These are phyloP conservation scores for Phaeotremella fagi DNA, from an alignment of 768 basidiomycete genomes.

Conservation along the genomic window DNA sequence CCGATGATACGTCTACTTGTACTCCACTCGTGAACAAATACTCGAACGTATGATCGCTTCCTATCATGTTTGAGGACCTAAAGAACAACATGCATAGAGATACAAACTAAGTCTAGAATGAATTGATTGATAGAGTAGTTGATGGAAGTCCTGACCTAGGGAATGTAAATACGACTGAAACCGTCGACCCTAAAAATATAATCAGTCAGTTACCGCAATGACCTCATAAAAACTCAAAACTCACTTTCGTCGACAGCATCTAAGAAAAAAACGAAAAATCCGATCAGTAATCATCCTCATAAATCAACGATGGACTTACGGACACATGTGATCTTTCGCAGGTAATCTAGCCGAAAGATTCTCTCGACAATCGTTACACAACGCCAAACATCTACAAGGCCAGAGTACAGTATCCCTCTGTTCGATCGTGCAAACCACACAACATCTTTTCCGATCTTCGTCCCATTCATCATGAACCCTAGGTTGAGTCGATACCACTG, in stretches of 20 bases:
- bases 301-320: constrained; percentile 8
- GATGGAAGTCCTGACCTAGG: too few species aligned
- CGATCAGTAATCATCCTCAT: neutral
- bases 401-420: constrained; percentile 41
- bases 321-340: constrained; percentile 41
- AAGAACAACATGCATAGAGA: too few species aligned
- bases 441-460: constrained; percentile 31
- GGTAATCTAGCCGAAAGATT: constrained; percentile 37
- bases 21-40: too few species aligned
- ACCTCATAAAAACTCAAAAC: neutral
- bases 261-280: neutral
- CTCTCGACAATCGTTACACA: constrained; percentile 43
- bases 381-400: constrained; percentile 41
- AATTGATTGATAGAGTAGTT: too few species aligned
- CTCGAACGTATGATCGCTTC: too few species aligned
- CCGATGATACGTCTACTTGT: too few species aligned
- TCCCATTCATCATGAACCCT: constrained; percentile 22
- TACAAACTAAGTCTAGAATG: too few species aligned
- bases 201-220: neutral
- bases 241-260: constrained; percentile 31
- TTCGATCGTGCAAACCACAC: constrained; percentile 42
- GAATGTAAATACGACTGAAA: constrained; percentile 38
- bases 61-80: too few species aligned
- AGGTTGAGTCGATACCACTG: neutral
- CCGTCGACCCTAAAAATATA: constrained; percentile 32